Evolutionary conservation across 2,329 filamentous ascomycete species (phyloP).

Genomic region (Ophiostoma tasmaniense): DNA sequence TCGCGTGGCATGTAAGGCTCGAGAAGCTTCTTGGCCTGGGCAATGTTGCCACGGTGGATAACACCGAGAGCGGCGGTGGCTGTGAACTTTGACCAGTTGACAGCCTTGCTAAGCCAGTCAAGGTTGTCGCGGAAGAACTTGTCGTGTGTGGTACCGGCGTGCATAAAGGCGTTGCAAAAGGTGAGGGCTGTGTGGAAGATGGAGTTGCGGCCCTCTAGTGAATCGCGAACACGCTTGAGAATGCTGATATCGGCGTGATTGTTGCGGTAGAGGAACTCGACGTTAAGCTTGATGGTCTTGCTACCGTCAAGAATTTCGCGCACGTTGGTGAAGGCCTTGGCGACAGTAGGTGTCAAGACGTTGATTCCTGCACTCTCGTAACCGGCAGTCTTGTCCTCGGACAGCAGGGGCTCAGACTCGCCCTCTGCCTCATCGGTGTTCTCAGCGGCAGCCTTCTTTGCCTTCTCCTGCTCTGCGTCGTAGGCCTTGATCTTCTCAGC

Average conservation of each 20-base stretch:
- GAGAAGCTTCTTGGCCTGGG: conserved; percentile 84
- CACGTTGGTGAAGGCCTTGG: conserved; percentile 54
- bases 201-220: conserved; percentile 88
- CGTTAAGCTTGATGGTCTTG: conserved; percentile 86
- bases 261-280: conserved; percentile 84
- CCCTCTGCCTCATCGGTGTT: conserved; percentile 26
- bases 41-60: conserved; percentile 90
- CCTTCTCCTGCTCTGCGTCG: neutral
- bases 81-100: conserved; percentile 99
- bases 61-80: conserved; percentile 93
- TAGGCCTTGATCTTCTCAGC: conserved; percentile 23
- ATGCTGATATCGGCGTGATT: conserved; percentile 89
- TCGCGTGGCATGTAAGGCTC: conserved; percentile 87
- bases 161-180: conserved; percentile 98
- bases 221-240: conserved; percentile 92
- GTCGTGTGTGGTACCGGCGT: conserved; percentile 94
- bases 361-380: conserved; percentile 34
- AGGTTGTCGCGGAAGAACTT: conserved; percentile 98
- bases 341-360: conserved; percentile 40
- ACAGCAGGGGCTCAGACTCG: conserved; percentile 42
- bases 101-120: conserved; percentile 95
- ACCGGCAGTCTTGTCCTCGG: conserved; percentile 33
- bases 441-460: conserved; percentile 33
- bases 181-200: conserved; percentile 98
- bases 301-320: conserved; percentile 71